phyloP scores from a whole-genome alignment of 768 basidiomycete species.

The Calocera viscosa region DNA sequence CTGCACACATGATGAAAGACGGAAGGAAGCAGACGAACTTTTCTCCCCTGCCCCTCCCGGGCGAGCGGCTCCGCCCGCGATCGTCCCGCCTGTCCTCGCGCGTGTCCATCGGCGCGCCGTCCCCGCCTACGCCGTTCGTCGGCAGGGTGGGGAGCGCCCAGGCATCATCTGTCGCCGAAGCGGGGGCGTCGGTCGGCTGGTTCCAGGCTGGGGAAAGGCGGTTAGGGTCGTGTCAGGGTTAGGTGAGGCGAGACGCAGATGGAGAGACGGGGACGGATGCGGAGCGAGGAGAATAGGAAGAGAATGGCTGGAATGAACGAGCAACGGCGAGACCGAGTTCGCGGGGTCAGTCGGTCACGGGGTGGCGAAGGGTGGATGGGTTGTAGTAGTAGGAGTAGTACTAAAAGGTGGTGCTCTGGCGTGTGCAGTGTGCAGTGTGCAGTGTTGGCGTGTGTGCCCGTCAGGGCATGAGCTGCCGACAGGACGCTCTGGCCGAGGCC shows the following conservation, averaged over 20 bases:
- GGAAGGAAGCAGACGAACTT: background rate
- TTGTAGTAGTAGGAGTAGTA: background rate
- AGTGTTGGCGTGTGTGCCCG: background rate
- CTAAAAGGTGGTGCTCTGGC: background rate
- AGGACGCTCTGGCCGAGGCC: background rate
- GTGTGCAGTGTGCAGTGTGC: background rate
- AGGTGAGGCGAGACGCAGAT: background rate
- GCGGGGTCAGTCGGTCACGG: conserved; percentile 7
- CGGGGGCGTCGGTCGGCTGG: background rate
- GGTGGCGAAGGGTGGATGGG: background rate
- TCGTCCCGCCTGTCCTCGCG: conserved; percentile 2
- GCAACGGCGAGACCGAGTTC: conserved; percentile 6
- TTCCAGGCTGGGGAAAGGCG: conserved; percentile 5
- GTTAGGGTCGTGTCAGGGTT: conserved; percentile 7
- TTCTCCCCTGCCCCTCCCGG: background rate
- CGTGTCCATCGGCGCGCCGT: background rate
- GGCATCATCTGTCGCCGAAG: background rate
- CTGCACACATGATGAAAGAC: background rate
- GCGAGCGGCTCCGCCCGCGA: background rate
- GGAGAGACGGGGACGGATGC: background rate
- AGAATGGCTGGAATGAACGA: background rate
- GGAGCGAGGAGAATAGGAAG: background rate
- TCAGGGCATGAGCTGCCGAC: background rate
- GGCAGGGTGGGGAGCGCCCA: conserved; percentile 2
- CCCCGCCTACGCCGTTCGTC: background rate